These are phyloP conservation scores for Cutaneotrichosporon cyanovorans DNA, from an alignment of 1,284 basidiomycete species.

Conservation along the genomic window DNA sequence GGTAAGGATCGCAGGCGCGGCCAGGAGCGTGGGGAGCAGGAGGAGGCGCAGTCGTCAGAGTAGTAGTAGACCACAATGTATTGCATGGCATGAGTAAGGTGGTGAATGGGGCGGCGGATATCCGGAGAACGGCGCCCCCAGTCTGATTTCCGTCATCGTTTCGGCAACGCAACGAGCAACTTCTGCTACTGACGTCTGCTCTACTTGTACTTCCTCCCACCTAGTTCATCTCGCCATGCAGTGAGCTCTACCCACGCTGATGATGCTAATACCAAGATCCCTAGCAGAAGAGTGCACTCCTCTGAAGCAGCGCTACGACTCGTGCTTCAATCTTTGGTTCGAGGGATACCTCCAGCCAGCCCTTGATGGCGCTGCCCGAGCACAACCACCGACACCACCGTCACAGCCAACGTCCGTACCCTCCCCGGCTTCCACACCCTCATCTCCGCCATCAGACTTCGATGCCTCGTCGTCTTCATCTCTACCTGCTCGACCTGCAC, in stretches of 20 bases:
- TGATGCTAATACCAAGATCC: slow-evolving; percentile 9
- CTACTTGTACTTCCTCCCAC: too few species aligned
- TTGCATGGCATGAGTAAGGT: too few species aligned
- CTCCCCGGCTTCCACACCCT: neutral
- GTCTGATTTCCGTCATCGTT: too few species aligned
- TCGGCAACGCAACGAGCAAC: too few species aligned
- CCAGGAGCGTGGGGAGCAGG: too few species aligned
- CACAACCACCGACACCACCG: too few species aligned
- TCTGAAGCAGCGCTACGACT: slow-evolving; percentile 79
- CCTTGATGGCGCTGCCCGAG: slow-evolving; percentile 19
- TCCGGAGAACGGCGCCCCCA: too few species aligned
- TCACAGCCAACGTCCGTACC: neutral
- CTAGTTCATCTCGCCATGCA: neutral
- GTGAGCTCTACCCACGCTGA: neutral
- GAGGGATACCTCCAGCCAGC: slow-evolving; percentile 81
- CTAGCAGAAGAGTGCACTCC: slow-evolving; percentile 63
- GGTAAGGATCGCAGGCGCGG: too few species aligned
- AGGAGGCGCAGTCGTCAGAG: too few species aligned
- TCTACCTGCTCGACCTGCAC: neutral
- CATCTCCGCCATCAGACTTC: slow-evolving; percentile 1
- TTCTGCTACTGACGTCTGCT: too few species aligned
- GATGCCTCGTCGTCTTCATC: slow-evolving; percentile 1
- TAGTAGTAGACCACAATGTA: too few species aligned
- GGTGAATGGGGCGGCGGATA: too few species aligned
- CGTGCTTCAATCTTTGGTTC: slow-evolving; percentile 95